These are phyloP conservation scores for Lycium ferocissimum DNA, from an alignment of 257 asterid species.

Conservation along the genomic window DNA sequence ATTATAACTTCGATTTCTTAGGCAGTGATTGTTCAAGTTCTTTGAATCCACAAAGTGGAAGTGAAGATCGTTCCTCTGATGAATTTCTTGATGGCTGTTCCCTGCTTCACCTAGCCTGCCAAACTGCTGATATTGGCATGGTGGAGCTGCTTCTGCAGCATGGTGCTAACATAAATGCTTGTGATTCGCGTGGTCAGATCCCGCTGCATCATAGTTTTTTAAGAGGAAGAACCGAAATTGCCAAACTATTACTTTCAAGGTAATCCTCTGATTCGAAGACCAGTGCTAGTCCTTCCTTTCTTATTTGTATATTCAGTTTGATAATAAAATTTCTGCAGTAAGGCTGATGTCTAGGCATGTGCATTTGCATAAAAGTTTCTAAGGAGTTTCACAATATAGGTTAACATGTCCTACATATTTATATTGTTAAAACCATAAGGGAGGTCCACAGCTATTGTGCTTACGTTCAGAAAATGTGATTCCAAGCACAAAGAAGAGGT, in stretches of 20 bases:
- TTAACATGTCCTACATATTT: not conserved
- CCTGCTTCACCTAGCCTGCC: slow-evolving; percentile 93
- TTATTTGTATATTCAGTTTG: not conserved
- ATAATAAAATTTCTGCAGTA: not conserved
- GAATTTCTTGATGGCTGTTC: slow-evolving; percentile 69
- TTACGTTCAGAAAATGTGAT: not conserved
- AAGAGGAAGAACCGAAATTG: slow-evolving; percentile 64
- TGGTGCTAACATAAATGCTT: slow-evolving; percentile 65
- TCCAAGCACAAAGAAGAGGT: not conserved
- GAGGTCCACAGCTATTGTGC: slow-evolving; percentile 8
- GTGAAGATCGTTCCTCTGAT: slow-evolving; percentile 44
- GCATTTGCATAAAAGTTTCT: slow-evolving; percentile 4
- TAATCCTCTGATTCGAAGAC: slow-evolving; percentile 34
- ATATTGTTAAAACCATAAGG: not conserved
- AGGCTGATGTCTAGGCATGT: not conserved
- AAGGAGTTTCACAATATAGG: slow-evolving; percentile 15
- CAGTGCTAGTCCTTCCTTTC: not conserved
- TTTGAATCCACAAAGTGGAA: slow-evolving; percentile 41
- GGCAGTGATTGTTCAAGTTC: slow-evolving; percentile 52
- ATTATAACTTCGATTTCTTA: slow-evolving; percentile 39
- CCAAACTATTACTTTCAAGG: slow-evolving; percentile 79
- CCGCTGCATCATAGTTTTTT: slow-evolving; percentile 80
- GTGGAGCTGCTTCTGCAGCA: slow-evolving; percentile 92
- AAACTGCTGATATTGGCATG: slow-evolving; percentile 86
- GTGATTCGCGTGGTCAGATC: slow-evolving; percentile 74